Conservation (phyloP, 257 asterid genomes). For the Dorcoceras hygrometricum region DNA sequence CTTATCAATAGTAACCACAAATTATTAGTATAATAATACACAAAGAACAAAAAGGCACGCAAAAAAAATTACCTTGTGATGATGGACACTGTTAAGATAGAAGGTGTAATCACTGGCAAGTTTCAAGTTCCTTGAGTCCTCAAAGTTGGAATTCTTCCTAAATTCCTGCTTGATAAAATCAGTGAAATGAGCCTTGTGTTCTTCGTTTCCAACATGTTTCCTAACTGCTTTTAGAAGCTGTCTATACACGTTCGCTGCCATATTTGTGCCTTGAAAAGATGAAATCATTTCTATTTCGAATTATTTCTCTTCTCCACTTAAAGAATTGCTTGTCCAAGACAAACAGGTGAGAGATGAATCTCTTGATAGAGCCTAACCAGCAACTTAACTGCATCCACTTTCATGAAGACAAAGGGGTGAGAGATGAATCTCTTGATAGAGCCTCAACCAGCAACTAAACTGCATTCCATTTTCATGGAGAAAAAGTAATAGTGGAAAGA, state of each 20-base stretch:
- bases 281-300: slow-evolving; percentile 36
- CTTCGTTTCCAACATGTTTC: slow-evolving; percentile 63
- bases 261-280: slow-evolving; percentile 27
- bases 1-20: background rate
- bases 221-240: slow-evolving; percentile 63
- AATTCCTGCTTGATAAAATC: slow-evolving; percentile 70
- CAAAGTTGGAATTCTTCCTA: slow-evolving; percentile 28
- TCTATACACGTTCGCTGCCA: slow-evolving; percentile 51
- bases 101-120: slow-evolving; percentile 67
- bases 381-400: too few relatives aligned
- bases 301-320: too few relatives aligned
- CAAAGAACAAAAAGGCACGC: background rate
- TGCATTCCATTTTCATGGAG: too few relatives aligned
- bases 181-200: slow-evolving; percentile 55
- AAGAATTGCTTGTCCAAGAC: too few relatives aligned
- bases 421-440: too few relatives aligned
- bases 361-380: too few relatives aligned
- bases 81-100: slow-evolving; percentile 78
- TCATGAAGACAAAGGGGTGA: too few relatives aligned
- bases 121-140: slow-evolving; percentile 42
- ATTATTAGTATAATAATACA: background rate
- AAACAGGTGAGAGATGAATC: too few relatives aligned
- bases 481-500: too few relatives aligned
- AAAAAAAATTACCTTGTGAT: slow-evolving; percentile 60
- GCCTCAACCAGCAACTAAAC: too few relatives aligned